Base-by-base conservation (phyloP, 805 yeast species). In the Wickerhamiella slavikovae region DNA sequence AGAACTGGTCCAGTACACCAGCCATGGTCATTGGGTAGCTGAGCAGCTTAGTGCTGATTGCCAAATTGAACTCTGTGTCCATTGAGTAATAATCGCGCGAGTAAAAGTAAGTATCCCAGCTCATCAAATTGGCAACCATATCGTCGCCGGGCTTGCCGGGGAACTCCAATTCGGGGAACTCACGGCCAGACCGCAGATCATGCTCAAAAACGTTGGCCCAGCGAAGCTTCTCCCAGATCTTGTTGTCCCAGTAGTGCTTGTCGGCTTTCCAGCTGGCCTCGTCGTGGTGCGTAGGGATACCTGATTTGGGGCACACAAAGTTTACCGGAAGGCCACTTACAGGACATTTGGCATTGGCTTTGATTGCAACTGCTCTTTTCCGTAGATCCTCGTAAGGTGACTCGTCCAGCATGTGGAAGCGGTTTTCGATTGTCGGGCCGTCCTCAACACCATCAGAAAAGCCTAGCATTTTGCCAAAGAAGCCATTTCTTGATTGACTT, bases 21-120 rank as follows among this genome's bases (percentile, higher is more conserved):
- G 79, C 93, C 26, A 89, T 73, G 3, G 98, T 82, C 35, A 79
- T 55, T 25, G 98, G 98, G 52, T 80, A 89, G 31, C 91, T 77
- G 47, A 89, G 64, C 66, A 85, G 77, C 50, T 89, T 89, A 13
- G 96, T 80, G 20, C 82, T 83, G 3, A 92, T 91, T 1, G 96
- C 96, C 47, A 85, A 59, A 52, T 85, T 91, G 57, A 79, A 85
- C 52, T 83, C 94, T 4, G 93, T 77, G 52, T 89, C 93, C 96
- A 89, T 85, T 4, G 95, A 85, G 43, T 71, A 74, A 50, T 79
- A 89, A 42, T 75, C 75, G 49, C 98, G 66, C 0, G 96, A 85
- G 52, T 85, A 89, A 48, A 89, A 74, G 45, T 69, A 85, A 7
- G 89, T 60, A 52, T 89, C 96, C 98, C 98, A 89, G 49, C 66